These are phyloP conservation scores for Silene latifolia DNA, from an alignment of 148 eudicot genomes.

Conservation along the genomic window DNA sequence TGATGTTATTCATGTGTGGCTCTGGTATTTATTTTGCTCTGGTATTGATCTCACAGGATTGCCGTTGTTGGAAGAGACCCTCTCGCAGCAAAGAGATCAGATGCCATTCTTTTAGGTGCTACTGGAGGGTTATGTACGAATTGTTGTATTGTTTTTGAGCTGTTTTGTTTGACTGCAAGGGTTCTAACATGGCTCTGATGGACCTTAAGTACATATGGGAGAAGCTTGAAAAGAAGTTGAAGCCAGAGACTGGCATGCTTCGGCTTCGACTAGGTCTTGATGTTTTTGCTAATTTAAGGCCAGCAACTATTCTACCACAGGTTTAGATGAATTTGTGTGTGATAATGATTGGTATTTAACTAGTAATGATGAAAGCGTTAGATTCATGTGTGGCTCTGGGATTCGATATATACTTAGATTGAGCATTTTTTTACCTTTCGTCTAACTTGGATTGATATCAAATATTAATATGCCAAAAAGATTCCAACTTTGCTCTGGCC, in stretches of 20 bases:
- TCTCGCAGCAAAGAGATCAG: constrained; percentile 65
- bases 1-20: too few relatives aligned
- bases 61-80: constrained; percentile 90
- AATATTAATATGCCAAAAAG: too few relatives aligned
- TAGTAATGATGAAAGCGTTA: constrained; percentile 80
- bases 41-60: constrained; percentile 84
- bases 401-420: too few relatives aligned
- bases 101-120: constrained; percentile 97
- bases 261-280: constrained; percentile 90
- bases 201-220: constrained; percentile 82
- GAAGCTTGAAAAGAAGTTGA: constrained; percentile 71
- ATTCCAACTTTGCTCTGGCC: too few relatives aligned
- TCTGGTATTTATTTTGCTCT: too few relatives aligned
- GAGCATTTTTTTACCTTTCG: too few relatives aligned
- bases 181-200: constrained; percentile 1
- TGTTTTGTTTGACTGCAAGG: background rate
- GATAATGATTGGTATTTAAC: background rate
- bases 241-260: constrained; percentile 94
- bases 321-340: too few relatives aligned
- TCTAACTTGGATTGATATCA: too few relatives aligned
- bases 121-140: constrained; percentile 65
- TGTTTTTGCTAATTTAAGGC: constrained; percentile 61
- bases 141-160: background rate
- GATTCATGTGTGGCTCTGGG: too few relatives aligned
- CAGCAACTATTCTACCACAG: too few relatives aligned